A percentile compares a stretch with the other conserved stretches of the same genome.
Conservation (phyloP, 345 rosid species). For the Leavenworthia alabamica region DNA sequence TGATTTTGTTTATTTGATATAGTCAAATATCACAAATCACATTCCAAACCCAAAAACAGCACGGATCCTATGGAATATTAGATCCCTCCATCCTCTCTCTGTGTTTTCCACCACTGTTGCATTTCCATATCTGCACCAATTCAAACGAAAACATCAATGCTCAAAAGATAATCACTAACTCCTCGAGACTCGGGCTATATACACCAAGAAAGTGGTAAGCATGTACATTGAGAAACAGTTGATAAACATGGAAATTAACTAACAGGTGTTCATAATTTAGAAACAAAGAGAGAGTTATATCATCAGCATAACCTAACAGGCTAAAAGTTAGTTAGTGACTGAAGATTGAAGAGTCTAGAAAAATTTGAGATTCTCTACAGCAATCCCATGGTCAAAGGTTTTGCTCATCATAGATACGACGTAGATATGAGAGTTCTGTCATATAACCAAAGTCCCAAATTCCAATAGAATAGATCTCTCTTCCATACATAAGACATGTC, state of each 20-base stretch:
- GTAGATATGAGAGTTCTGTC: background rate
- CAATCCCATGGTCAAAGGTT: background rate
- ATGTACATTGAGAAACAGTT: background rate
- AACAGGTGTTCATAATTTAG: background rate
- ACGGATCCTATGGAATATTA: constrained; percentile 76
- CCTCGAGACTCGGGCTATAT: background rate
- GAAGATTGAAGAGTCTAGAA: too few relatives aligned
- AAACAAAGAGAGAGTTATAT: background rate
- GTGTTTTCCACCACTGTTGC: constrained; percentile 93
- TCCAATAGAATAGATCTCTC: background rate
- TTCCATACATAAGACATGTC: background rate
- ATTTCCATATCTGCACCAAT: constrained; percentile 76
- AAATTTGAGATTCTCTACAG: too few relatives aligned
- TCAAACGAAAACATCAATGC: background rate
- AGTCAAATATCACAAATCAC: constrained; percentile 29
- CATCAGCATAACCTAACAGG: background rate
- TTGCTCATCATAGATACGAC: background rate
- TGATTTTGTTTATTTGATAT: constrained; percentile 12
- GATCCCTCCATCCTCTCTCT: constrained; percentile 94
- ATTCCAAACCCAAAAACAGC: constrained; percentile 89
- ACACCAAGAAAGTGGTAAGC: background rate
- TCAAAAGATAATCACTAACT: background rate
- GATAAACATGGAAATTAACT: background rate
- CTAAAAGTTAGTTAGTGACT: background rate
- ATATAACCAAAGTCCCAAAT: background rate